These are phyloP conservation scores for Thraustotheca clavata DNA, from an alignment of 352 stramenopile genomes.

Conservation along the genomic window DNA sequence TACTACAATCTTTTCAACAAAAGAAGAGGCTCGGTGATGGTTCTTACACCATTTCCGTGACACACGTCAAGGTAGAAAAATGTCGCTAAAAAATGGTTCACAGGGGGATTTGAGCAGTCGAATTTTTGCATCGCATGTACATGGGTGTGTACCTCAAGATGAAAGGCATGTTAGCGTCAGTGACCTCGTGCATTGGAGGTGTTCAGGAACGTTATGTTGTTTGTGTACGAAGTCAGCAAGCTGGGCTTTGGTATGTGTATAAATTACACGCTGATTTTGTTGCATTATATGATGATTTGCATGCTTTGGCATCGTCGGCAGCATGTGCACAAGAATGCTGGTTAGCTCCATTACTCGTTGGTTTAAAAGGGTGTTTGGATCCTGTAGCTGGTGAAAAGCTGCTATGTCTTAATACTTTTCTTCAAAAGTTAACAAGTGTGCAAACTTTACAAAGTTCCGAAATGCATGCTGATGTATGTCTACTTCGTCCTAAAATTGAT, in stretches of 20 bases:
- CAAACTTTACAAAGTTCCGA: background rate
- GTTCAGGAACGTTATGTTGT: conserved; percentile 12
- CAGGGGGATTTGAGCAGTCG: background rate
- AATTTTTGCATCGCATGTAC: background rate
- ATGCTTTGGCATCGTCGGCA: background rate
- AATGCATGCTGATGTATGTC: conserved; percentile 12
- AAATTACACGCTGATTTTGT: conserved; percentile 16
- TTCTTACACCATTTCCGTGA: background rate
- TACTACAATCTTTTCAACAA: background rate
- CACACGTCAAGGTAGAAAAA: background rate
- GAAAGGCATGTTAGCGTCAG: conserved; percentile 18
- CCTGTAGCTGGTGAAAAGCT: background rate
- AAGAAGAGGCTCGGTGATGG: no score
- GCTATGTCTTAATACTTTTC: conserved; percentile 7
- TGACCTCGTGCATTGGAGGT: conserved; percentile 20
- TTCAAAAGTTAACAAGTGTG: conserved; percentile 8
- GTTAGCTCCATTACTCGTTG: background rate
- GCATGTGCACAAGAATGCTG: conserved; percentile 18
- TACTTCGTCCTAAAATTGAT: conserved; percentile 17
- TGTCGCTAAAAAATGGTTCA: background rate
- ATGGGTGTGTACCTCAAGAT: conserved; percentile 8
- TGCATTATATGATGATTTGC: background rate
- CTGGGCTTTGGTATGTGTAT: conserved; percentile 17
- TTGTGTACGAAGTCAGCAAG: background rate
- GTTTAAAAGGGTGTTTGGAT: conserved; percentile 1